phyloP scores from a whole-genome alignment of 345 rosid species.

The Pistacia integerrima region DNA sequence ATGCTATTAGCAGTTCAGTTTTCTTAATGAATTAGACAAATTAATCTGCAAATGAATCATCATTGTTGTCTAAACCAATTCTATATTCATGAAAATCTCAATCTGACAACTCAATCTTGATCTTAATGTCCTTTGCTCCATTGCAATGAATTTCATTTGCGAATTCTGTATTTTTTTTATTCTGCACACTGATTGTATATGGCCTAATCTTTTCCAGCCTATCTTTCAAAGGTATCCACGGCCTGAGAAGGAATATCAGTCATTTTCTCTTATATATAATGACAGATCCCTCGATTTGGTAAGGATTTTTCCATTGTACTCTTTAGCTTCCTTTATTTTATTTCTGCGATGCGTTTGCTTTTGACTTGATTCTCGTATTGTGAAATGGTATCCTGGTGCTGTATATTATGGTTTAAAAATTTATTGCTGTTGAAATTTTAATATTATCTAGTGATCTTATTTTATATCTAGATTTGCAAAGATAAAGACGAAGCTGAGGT shows the following conservation, averaged over 20 bases:
- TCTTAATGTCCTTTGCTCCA: slow-evolving; percentile 9
- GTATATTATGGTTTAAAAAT: slow-evolving; percentile 4
- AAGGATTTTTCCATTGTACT: slow-evolving; percentile 24
- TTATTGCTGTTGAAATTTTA: slow-evolving; percentile 13
- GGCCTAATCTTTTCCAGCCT: slow-evolving; percentile 55
- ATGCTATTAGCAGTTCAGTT: not conserved
- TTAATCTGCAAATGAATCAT: not conserved
- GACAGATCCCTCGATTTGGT: slow-evolving; percentile 97
- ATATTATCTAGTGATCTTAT: slow-evolving; percentile 15
- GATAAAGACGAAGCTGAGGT: slow-evolving; percentile 87
- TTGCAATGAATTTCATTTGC: not conserved
- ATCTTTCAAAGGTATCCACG: slow-evolving; percentile 97
- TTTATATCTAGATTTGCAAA: slow-evolving; percentile 61
- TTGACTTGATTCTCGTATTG: slow-evolving; percentile 14
- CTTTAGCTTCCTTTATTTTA: slow-evolving; percentile 11
- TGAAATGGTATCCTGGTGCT: not conserved
- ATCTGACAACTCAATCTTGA: not conserved
- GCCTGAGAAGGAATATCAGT: slow-evolving; percentile 99
- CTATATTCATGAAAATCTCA: not conserved
- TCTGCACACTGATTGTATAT: slow-evolving; percentile 30
- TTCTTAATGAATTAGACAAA: not conserved
- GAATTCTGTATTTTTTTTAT: slow-evolving; percentile 1
- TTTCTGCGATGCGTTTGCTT: slow-evolving; percentile 1
- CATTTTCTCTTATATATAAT: slow-evolving; percentile 93
- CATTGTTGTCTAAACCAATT: not conserved